These are phyloP conservation scores for Penicillium cinerascens DNA, from an alignment of 495 filamentous ascomycete species.

Conservation along the genomic window DNA sequence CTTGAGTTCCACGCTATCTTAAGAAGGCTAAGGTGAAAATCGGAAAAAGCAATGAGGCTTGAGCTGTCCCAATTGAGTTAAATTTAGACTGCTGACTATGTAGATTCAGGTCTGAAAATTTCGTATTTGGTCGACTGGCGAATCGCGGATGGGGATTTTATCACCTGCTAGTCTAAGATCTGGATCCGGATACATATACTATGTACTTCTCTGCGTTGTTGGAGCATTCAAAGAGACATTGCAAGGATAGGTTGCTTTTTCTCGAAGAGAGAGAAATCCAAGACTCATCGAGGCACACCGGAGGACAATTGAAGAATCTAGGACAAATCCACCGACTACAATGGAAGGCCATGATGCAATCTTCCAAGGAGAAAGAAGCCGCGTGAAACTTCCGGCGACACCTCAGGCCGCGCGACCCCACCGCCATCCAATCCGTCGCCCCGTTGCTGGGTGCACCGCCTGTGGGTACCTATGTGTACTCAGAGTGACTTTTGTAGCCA, in stretches of 20 bases:
- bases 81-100: no score
- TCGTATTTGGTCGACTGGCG: neutral
- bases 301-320: neutral
- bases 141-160: neutral
- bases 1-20: slow-evolving; percentile 4
- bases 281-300: neutral
- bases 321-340: neutral
- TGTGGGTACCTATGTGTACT: slow-evolving; percentile 3
- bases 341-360: neutral
- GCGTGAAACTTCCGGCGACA: slow-evolving; percentile 3
- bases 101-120: no score
- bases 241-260: neutral
- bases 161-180: no score
- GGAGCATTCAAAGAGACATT: neutral
- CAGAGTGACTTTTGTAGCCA: neutral
- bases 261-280: neutral
- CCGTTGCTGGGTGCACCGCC: slow-evolving; percentile 7
- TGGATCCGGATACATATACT: no score
- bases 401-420: slow-evolving; percentile 12
- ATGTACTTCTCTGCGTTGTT: neutral
- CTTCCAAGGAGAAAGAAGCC: slow-evolving; percentile 9
- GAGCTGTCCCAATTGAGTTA: neutral
- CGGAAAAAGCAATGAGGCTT: slow-evolving; percentile 16
- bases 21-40: slow-evolving; percentile 5
- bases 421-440: slow-evolving; percentile 3